phyloP scores from a whole-genome alignment of 2,329 filamentous ascomycete species.

The Fusarium piperis region DNA sequence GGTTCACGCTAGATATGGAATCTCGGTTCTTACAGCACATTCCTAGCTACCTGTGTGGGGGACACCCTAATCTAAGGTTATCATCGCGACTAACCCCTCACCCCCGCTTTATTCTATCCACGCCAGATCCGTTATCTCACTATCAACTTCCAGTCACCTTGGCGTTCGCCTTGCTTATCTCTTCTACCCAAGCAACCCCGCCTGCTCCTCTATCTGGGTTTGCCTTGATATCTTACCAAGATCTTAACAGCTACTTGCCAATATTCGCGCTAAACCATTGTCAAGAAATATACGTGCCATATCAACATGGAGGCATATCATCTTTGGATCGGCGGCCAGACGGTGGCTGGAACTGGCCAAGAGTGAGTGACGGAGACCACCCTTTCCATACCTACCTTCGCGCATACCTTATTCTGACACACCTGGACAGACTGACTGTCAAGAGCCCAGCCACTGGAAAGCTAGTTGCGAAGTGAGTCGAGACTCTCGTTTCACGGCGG shows the following conservation, averaged over 20 bases:
- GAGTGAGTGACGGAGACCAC: slow-evolving; percentile 51
- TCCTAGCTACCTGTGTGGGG: too few species aligned
- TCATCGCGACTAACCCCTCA: too few species aligned
- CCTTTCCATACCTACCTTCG: background rate
- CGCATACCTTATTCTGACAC: background rate
- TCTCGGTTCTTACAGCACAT: too few species aligned
- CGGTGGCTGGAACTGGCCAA: slow-evolving; percentile 52
- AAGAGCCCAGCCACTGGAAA: slow-evolving; percentile 64
- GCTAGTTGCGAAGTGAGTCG: slow-evolving; percentile 59
- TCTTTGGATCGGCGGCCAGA: slow-evolving; percentile 42
- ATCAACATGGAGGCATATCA: slow-evolving; percentile 1
- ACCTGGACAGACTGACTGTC: slow-evolving; percentile 56
- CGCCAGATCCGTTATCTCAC: background rate
- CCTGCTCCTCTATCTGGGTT: background rate
- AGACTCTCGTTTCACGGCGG: background rate
- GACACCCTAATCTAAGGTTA: too few species aligned
- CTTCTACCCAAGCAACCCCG: background rate
- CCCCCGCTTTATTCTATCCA: too few species aligned
- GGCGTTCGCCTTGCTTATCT: background rate
- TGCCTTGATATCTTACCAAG: background rate
- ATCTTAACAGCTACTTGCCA: background rate
- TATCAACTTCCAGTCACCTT: background rate
- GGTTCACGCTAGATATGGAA: too few species aligned
- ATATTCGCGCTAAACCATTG: background rate
- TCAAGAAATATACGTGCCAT: background rate